A percentile compares a stretch with the other conserved stretches of the same genome.
These are phyloP conservation scores for Oldenlandia corymbosa DNA, from an alignment of 257 asterid species.

Conservation along the genomic window DNA sequence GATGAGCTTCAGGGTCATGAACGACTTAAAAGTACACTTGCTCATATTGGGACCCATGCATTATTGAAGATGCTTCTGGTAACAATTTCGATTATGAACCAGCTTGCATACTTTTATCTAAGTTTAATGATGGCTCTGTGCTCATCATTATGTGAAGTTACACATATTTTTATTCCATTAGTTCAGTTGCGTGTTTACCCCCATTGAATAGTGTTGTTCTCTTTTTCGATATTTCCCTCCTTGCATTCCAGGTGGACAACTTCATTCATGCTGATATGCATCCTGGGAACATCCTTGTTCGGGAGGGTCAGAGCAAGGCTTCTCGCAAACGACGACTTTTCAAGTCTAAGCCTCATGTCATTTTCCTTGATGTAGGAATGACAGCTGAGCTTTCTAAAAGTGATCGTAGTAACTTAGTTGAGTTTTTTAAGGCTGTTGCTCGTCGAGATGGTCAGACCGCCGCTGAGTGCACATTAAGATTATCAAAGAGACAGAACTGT, in stretches of 20 bases:
- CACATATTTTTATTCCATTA: too few species aligned
- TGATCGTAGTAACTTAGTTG: conserved; percentile 31
- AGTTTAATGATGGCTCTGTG: not conserved
- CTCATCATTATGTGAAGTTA: not conserved
- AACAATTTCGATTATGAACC: not conserved
- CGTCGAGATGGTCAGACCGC: conserved; percentile 38
- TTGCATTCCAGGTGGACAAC: conserved; percentile 34
- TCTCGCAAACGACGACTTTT: conserved; percentile 27
- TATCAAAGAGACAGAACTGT: conserved; percentile 38
- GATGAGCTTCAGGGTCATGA: conserved; percentile 26
- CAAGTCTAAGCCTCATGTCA: conserved; percentile 42
- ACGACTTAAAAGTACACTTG: conserved; percentile 26
- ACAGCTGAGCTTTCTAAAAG: conserved; percentile 38
- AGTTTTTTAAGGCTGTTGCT: conserved; percentile 40
- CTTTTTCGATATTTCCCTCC: conserved; percentile 8
- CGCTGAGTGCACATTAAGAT: conserved; percentile 29
- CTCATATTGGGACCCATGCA: conserved; percentile 31
- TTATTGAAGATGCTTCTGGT: conserved; percentile 29
- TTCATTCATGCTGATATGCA: conserved; percentile 48
- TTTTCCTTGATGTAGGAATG: conserved; percentile 47
- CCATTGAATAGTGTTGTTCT: too few species aligned
- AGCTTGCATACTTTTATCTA: not conserved
- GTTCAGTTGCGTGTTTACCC: too few species aligned
- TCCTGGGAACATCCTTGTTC: conserved; percentile 44
- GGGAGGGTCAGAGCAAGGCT: conserved; percentile 32